Conservation (phyloP, 345 rosid genomes). For the Populus ilicifolia region DNA sequence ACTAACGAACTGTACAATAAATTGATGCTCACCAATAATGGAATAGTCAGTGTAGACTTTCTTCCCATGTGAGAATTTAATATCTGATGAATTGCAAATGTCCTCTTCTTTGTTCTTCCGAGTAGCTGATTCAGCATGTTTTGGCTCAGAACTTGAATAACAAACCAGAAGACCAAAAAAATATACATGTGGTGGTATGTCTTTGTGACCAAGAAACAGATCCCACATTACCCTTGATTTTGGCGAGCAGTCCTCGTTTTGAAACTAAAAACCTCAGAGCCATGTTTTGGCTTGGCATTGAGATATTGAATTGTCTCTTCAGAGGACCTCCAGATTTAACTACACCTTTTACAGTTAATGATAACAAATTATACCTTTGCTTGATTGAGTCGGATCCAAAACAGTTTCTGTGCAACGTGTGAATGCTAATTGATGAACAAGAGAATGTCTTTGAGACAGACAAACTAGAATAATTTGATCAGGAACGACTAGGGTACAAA, state of each 20-base stretch:
- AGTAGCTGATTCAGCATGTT: conserved; percentile 51
- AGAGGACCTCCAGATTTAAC: conserved; percentile 23
- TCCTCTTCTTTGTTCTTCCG: conserved; percentile 35
- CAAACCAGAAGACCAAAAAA: conserved; percentile 66
- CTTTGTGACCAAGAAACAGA: conserved; percentile 40
- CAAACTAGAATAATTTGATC: conserved; percentile 31
- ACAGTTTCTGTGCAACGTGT: conserved; percentile 23
- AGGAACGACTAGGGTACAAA: conserved; percentile 27
- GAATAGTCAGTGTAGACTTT: conserved; percentile 75
- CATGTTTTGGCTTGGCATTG: conserved; percentile 37
- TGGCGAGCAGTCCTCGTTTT: conserved; percentile 33
- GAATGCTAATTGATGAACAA: conserved; percentile 27
- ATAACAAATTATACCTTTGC: conserved; percentile 26
- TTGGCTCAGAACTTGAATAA: conserved; percentile 56
- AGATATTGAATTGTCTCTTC: conserved; percentile 45
- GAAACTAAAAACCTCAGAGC: conserved; percentile 44
- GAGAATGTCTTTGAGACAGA: conserved; percentile 42
- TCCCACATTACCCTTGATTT: conserved; percentile 42
- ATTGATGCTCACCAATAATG: conserved; percentile 55
- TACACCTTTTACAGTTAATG: conserved; percentile 38
- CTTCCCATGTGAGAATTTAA: conserved; percentile 57
- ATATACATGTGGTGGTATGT: conserved; percentile 45
- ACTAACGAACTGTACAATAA: not conserved
- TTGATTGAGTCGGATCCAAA: conserved; percentile 27
- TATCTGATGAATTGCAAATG: conserved; percentile 26